phyloP scores from a whole-genome alignment of 352 stramenopile species.

The Phytophthora idaei region DNA sequence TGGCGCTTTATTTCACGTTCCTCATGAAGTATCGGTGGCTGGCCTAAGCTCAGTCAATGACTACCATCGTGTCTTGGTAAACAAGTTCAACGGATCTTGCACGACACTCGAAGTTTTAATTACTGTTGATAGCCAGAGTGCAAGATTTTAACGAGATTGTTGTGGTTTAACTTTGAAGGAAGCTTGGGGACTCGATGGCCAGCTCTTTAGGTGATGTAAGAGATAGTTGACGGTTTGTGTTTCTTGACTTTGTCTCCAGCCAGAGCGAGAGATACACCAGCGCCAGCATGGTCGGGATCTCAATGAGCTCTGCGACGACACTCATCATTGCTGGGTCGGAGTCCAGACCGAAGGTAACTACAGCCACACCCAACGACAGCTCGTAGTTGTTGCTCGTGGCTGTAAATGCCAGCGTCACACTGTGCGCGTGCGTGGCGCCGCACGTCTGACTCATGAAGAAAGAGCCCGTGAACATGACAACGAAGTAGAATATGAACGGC shows the following conservation, averaged over 20 bases:
- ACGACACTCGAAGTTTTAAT: no score
- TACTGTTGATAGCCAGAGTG: neutral
- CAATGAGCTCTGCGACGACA: constrained; percentile 49
- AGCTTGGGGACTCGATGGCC: constrained; percentile 13
- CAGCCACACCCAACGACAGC: constrained; percentile 68
- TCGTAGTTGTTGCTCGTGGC: constrained; percentile 91
- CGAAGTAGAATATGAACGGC: constrained; percentile 70
- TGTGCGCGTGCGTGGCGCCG: constrained; percentile 53
- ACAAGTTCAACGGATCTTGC: no score
- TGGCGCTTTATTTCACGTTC: constrained; percentile 57
- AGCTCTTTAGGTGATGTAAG: constrained; percentile 7
- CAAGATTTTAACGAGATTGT: neutral
- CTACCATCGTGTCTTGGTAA: neutral
- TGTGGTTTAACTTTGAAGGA: neutral
- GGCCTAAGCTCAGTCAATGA: constrained; percentile 15
- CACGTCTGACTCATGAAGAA: constrained; percentile 44
- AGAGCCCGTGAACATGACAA: constrained; percentile 57
- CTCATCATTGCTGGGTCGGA: constrained; percentile 68
- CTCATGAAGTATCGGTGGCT: constrained; percentile 67
- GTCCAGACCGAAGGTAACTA: constrained; percentile 69
- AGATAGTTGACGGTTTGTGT: neutral
- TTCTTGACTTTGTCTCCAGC: constrained; percentile 3
- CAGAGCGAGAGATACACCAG: constrained; percentile 41
- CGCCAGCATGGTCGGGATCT: constrained; percentile 51
- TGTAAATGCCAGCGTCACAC: constrained; percentile 67